Conservation (phyloP, 2,329 filamentous ascomycete species). For the Phyllosticta citribraziliensis region DNA sequence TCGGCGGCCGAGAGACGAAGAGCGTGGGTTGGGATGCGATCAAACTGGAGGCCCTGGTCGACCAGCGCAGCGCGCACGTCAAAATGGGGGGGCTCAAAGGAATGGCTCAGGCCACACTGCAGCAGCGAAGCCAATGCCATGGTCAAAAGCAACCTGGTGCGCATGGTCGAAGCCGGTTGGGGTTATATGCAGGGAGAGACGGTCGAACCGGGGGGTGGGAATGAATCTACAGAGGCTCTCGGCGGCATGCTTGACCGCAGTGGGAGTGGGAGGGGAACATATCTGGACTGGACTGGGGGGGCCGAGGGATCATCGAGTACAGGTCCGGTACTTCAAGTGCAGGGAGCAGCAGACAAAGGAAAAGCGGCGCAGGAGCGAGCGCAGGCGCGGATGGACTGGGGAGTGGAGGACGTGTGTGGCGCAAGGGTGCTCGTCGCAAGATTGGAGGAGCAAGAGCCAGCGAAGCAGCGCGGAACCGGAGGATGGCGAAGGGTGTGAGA, state of each 20-base stretch:
- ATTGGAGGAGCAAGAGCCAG: background rate
- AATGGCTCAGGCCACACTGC: background rate
- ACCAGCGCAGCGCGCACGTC: slow-evolving; percentile 12
- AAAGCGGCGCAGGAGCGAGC: background rate
- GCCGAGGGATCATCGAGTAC: background rate
- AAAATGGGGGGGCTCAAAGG: slow-evolving; percentile 11
- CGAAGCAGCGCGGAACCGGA: background rate
- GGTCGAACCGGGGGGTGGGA: slow-evolving; percentile 1
- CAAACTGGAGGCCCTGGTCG: slow-evolving; percentile 14
- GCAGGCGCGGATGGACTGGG: background rate
- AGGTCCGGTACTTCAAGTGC: background rate
- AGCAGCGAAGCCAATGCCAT: background rate
- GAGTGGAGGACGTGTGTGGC: background rate
- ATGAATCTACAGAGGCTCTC: background rate
- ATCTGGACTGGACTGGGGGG: background rate
- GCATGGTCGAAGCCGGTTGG: slow-evolving; percentile 1
- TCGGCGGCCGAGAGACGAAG: background rate
- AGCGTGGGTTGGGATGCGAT: slow-evolving; percentile 7
- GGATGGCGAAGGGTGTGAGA: background rate
- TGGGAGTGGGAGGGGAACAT: background rate
- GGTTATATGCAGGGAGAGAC: background rate
- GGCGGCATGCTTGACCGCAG: background rate
- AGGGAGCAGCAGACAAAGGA: background rate
- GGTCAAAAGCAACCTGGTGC: slow-evolving; percentile 4
- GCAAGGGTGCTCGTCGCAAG: background rate